Evolutionary conservation across 1,284 basidiomycete genomes (phyloP).

Genomic region (Cryptococcus sp.): DNA sequence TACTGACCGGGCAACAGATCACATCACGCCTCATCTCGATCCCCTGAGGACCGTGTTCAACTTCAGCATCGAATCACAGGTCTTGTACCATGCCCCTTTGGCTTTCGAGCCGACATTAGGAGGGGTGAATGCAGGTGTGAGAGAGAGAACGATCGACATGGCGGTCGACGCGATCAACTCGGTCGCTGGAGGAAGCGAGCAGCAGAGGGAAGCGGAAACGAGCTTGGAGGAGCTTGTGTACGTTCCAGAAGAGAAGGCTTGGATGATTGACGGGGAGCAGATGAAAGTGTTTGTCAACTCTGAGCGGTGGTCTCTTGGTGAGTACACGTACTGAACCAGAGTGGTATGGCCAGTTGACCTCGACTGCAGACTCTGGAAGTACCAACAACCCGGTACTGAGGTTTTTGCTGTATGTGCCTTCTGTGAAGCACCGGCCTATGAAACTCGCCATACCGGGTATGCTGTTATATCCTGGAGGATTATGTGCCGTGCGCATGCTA

Average conservation of each 20-base stretch:
- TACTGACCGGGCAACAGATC: slow-evolving; percentile 52
- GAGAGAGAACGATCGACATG: slow-evolving; percentile 1
- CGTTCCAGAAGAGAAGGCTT: slow-evolving; percentile 42
- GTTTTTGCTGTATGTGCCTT: slow-evolving; percentile 87
- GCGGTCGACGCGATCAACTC: slow-evolving; percentile 8
- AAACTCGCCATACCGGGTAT: slow-evolving; percentile 59
- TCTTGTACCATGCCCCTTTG: slow-evolving; percentile 86
- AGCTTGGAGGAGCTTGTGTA: slow-evolving; percentile 19
- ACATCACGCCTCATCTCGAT: slow-evolving; percentile 64
- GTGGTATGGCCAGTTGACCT: slow-evolving; percentile 40
- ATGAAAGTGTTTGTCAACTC: slow-evolving; percentile 91
- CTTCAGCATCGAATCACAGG: slow-evolving; percentile 89
- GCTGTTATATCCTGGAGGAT: slow-evolving; percentile 17
- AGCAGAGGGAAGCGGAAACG: slow-evolving; percentile 11
- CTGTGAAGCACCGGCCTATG: slow-evolving; percentile 64
- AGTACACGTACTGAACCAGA: slow-evolving; percentile 54
- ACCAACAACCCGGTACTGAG: slow-evolving; percentile 90
- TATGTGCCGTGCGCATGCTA: background rate
- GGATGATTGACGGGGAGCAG: slow-evolving; percentile 70
- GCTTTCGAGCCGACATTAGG: slow-evolving; percentile 62
- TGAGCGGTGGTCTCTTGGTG: slow-evolving; percentile 90
- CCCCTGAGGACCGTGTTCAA: slow-evolving; percentile 71
- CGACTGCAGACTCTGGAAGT: slow-evolving; percentile 41
- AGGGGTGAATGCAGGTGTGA: slow-evolving; percentile 21
- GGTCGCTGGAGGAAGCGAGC: slow-evolving; percentile 10